phyloP scores from a whole-genome alignment of 495 filamentous ascomycete species.

The Aspergillus egyptiacus region DNA sequence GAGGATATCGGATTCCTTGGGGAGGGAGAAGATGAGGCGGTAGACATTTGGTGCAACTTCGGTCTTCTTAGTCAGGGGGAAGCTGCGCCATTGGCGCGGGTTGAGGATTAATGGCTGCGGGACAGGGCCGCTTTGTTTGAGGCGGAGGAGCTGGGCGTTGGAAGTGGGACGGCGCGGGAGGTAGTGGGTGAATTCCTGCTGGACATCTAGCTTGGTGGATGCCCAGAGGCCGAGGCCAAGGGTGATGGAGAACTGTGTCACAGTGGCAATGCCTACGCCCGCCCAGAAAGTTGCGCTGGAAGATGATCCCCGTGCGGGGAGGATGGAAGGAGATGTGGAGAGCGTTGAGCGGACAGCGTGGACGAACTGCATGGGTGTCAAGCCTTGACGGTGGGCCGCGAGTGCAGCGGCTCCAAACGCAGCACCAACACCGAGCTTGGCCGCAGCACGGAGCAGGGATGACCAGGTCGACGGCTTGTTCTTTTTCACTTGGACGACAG shows the following conservation, averaged over 20 bases:
- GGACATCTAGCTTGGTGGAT: constrained; percentile 23
- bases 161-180: constrained; percentile 13
- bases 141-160: constrained; percentile 9
- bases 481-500: constrained; percentile 14
- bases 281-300: constrained; percentile 14
- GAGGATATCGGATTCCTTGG: constrained; percentile 31
- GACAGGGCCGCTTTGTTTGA: constrained; percentile 1
- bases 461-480: background rate
- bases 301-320: background rate
- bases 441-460: background rate
- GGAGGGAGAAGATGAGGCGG: constrained; percentile 44
- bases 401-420: constrained; percentile 6
- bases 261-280: constrained; percentile 17
- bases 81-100: constrained; percentile 32
- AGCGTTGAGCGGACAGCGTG: constrained; percentile 2
- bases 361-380: background rate
- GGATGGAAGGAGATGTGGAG: background rate
- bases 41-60: constrained; percentile 43
- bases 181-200: constrained; percentile 25
- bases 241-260: constrained; percentile 17
- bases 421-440: constrained; percentile 15
- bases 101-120: constrained; percentile 32
- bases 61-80: constrained; percentile 42
- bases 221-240: constrained; percentile 16
- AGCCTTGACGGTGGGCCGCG: constrained; percentile 10